These are phyloP conservation scores for Neurospora sp. DNA, from an alignment of 495 filamentous ascomycete genomes.

Conservation along the genomic window DNA sequence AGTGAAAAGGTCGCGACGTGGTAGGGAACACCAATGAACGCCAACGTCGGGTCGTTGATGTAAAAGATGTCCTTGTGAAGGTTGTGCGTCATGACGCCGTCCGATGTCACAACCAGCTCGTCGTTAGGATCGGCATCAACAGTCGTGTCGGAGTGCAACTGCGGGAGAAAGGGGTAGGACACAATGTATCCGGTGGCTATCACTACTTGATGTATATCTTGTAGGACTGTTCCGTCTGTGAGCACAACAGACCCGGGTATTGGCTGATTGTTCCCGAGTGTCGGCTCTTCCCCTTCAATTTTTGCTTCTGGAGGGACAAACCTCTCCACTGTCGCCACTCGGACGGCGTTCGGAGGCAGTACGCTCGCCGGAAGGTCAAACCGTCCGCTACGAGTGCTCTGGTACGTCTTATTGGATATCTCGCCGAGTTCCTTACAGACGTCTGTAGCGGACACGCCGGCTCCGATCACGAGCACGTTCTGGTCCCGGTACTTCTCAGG, in stretches of 20 bases:
- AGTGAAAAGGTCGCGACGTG: constrained; percentile 53
- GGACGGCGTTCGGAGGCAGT: constrained; percentile 37
- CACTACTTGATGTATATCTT: constrained; percentile 44
- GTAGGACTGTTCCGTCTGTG: constrained; percentile 30
- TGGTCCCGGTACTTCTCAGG: constrained; percentile 34
- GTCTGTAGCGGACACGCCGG: constrained; percentile 49
- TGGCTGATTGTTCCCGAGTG: not conserved
- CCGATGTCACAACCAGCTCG: constrained; percentile 44
- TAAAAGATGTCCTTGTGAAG: constrained; percentile 59
- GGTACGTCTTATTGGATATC: constrained; percentile 41
- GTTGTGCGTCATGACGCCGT: constrained; percentile 57
- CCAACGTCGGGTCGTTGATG: constrained; percentile 51
- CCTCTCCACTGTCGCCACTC: constrained; percentile 41
- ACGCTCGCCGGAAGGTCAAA: constrained; percentile 43
- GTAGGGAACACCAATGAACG: constrained; percentile 52
- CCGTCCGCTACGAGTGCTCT: constrained; percentile 46
- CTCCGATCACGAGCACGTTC: constrained; percentile 51
- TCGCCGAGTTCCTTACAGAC: constrained; percentile 47
- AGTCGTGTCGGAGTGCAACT: constrained; percentile 30
- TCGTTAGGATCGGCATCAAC: constrained; percentile 31
- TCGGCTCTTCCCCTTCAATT: constrained; percentile 4
- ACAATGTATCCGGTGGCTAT: constrained; percentile 59
- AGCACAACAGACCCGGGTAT: constrained; percentile 19
- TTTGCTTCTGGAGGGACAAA: constrained; percentile 12
- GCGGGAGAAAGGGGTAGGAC: constrained; percentile 45